phyloP scores from a whole-genome alignment of 2,329 filamentous ascomycete species.

The Hypoxylon sp. region DNA sequence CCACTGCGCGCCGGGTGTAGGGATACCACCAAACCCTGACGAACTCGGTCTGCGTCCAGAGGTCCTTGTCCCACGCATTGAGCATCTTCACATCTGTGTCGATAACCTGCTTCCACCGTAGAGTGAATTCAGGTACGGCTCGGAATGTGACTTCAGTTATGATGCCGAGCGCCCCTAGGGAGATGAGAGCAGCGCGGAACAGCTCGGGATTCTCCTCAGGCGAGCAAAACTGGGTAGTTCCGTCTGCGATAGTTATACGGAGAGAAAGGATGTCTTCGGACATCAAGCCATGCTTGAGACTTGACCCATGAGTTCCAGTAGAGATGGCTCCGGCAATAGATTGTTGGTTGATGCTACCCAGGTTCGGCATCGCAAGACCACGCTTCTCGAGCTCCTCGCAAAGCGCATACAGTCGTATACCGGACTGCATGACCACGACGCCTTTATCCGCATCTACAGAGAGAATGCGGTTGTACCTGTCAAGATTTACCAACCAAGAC shows the following conservation, averaged over 20 bases:
- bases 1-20: slow-evolving; percentile 87
- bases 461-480: slow-evolving; percentile 82
- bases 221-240: slow-evolving; percentile 78
- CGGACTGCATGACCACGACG: slow-evolving; percentile 85
- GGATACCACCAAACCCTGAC: slow-evolving; percentile 98
- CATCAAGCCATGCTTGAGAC: slow-evolving; percentile 84
- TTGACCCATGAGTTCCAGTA: slow-evolving; percentile 94
- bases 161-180: slow-evolving; percentile 90
- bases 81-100: slow-evolving; percentile 79
- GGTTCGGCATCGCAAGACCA: slow-evolving; percentile 88
- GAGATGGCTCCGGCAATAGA: slow-evolving; percentile 92
- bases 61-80: slow-evolving; percentile 76
- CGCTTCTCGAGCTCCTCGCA: slow-evolving; percentile 80
- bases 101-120: slow-evolving; percentile 88
- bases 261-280: slow-evolving; percentile 83
- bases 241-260: slow-evolving; percentile 86
- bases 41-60: slow-evolving; percentile 91
- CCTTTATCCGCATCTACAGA: slow-evolving; percentile 76
- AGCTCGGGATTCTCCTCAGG: slow-evolving; percentile 80
- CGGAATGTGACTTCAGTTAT: slow-evolving; percentile 90
- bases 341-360: slow-evolving; percentile 96
- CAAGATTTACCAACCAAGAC: slow-evolving; percentile 94
- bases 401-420: slow-evolving; percentile 84
- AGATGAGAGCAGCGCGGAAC: slow-evolving; percentile 89
- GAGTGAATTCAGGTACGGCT: slow-evolving; percentile 84